phyloP scores from a whole-genome alignment of 2,329 filamentous ascomycete species.

The Diaporthe caulivora region DNA sequence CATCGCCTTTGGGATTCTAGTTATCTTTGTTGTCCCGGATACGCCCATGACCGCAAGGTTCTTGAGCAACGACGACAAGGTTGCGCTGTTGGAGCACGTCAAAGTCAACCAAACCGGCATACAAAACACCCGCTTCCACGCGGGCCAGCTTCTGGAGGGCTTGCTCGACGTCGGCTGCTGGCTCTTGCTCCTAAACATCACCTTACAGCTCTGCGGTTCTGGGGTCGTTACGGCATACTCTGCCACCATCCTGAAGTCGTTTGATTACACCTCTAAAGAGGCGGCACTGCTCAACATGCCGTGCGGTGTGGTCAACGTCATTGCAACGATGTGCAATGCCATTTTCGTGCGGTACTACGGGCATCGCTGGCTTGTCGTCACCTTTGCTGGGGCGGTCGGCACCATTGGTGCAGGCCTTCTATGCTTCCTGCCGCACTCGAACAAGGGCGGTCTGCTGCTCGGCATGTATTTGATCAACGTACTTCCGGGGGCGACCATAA shows the following conservation, averaged over 20 bases:
- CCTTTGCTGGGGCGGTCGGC: not conserved
- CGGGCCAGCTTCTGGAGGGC: constrained; percentile 37
- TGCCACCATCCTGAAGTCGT: constrained; percentile 23
- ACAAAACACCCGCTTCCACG: constrained; percentile 36
- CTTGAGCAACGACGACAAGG: constrained; percentile 42
- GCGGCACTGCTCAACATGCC: constrained; percentile 44
- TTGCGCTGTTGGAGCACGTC: constrained; percentile 46
- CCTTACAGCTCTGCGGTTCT: constrained; percentile 42
- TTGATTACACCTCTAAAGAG: constrained; percentile 23
- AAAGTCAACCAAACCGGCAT: constrained; percentile 39
- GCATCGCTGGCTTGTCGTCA: constrained; percentile 9
- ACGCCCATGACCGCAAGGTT: constrained; percentile 41
- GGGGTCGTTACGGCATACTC: constrained; percentile 39
- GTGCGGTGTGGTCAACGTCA: not conserved
- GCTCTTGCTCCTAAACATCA: constrained; percentile 41
- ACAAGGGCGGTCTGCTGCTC: not conserved
- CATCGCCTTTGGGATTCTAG: constrained; percentile 42
- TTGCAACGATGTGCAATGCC: constrained; percentile 22
- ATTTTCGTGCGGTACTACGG: constrained; percentile 10
- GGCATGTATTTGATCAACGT: constrained; percentile 26
- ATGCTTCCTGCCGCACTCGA: constrained; percentile 22
- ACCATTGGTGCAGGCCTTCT: constrained; percentile 11
- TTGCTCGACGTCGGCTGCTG: constrained; percentile 43
- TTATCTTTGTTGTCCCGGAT: constrained; percentile 43
- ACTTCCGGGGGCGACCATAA: constrained; percentile 13